Conservation (phyloP, 768 basidiomycete genomes). For the Daedaleopsis sinensis region DNA sequence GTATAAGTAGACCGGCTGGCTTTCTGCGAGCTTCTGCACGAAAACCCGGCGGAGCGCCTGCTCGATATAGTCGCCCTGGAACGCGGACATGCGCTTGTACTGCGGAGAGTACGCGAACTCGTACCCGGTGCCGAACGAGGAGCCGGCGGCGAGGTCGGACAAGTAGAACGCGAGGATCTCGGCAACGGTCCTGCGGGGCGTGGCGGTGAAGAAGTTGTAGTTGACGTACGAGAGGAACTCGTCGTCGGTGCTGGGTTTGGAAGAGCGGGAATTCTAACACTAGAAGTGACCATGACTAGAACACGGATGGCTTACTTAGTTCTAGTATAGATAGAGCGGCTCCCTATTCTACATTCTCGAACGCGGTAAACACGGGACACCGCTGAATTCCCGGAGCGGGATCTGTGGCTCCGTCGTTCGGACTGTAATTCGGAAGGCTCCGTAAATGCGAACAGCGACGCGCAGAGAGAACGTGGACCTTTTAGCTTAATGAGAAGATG, state of each 20-base stretch:
- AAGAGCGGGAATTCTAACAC: too few species aligned
- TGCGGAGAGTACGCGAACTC: conserved; percentile 16
- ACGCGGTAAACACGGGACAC: too few species aligned
- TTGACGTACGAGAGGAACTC: conserved; percentile 6
- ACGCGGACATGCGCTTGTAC: conserved; percentile 31
- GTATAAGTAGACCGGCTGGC: conserved; percentile 11
- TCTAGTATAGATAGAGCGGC: too few species aligned
- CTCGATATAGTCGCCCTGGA: conserved; percentile 28
- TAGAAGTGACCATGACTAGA: too few species aligned
- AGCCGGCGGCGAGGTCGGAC: conserved; percentile 19
- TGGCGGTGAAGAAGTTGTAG: not conserved
- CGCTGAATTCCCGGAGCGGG: too few species aligned
- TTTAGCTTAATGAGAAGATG: too few species aligned
- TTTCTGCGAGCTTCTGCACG: not conserved
- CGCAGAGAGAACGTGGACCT: too few species aligned
- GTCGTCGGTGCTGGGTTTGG: conserved; percentile 8
- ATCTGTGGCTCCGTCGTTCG: too few species aligned
- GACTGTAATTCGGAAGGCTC: too few species aligned
- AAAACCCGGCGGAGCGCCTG: conserved; percentile 25
- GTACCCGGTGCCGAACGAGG: conserved; percentile 25
- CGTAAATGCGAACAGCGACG: too few species aligned
- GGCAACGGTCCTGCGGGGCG: not conserved
- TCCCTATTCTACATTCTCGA: too few species aligned
- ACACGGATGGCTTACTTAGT: too few species aligned
- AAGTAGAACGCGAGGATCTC: conserved; percentile 15